Base-by-base conservation (phyloP, 2,329 filamentous ascomycete genomes). In the Diaporthe sp. region DNA sequence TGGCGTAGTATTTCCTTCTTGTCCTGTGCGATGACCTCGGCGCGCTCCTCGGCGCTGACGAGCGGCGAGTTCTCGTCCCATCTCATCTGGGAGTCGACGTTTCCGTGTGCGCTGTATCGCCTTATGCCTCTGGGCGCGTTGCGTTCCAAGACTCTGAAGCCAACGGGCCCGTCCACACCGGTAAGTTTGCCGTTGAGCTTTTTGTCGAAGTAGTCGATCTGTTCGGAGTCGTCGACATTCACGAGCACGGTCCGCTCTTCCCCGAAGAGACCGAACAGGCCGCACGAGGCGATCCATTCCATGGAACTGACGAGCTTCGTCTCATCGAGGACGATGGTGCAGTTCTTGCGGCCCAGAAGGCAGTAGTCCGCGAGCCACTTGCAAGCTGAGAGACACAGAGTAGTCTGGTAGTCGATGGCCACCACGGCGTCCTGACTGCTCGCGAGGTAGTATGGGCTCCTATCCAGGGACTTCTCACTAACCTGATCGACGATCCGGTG, bases 61-160 rank as follows among this genome's bases (percentile, higher is more conserved):
- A 67, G 42, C 10, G 60, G 60, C 39, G 60, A 31, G 25, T 15
- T 3, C 15, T 47, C 15, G 5, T 44, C 1, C 60, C 60, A 63
- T 47, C 3, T 28, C n/a, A 5, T 28, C 3, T 22, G 9, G 25
- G 5, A 13, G 60, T 44, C n/a, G 25, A 63, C 6, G 7, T 42
- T 63, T 39, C 60, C 28, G n/a, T 63, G 39, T 20, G 60, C 31
- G 9, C 61, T 34, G 39, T 67, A 49, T 9, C 61, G 42, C 12
- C 42, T 67, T 3, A 67, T 28, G 20, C 61, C 61, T 2, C 28
- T 20, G 0, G 15, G 17, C 39, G 9, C 17, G 13, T 28, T 1
- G n/a, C n/a, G 22, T 0, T 3, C 2, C 0, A 4, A 0, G 13
- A 0, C 2, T 25, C 1, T 4, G 0, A 22, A 1, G 17, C 4